Percentiles rank a stretch among this genome's conserved stretches.
These are phyloP conservation scores for Chaetomium globosum DNA, from an alignment of 2,329 filamentous ascomycete genomes.

Conservation along the genomic window DNA sequence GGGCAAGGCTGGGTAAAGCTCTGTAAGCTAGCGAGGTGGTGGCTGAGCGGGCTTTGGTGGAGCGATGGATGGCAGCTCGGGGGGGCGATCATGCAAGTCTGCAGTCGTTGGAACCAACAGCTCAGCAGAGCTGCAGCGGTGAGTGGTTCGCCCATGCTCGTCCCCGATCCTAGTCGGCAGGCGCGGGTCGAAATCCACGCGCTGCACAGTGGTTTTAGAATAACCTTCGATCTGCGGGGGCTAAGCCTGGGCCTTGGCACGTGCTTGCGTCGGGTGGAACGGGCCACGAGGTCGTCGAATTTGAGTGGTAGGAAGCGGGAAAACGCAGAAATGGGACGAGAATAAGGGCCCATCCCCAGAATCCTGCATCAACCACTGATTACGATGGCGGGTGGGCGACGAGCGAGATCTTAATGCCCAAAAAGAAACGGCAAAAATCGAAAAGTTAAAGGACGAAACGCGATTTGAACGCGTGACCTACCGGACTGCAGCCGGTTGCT, in stretches of 20 bases:
- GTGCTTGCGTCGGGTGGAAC: neutral
- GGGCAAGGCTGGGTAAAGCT: neutral
- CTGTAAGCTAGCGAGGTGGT: neutral
- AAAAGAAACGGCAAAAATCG: neutral
- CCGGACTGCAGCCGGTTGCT: conserved; percentile 36
- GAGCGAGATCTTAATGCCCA: too few relatives aligned
- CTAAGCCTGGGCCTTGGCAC: neutral
- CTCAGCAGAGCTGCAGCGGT: conserved; percentile 10
- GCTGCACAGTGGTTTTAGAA: neutral
- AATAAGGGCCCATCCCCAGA: neutral
- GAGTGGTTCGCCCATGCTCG: conserved; percentile 8
- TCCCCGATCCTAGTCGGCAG: neutral
- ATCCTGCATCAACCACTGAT: neutral
- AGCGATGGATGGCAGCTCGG: neutral
- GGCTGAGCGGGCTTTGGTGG: neutral
- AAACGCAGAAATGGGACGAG: neutral
- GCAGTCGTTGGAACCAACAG: conserved; percentile 25
- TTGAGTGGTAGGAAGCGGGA: neutral
- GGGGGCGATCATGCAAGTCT: conserved; percentile 19
- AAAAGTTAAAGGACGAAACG: conserved; percentile 32
- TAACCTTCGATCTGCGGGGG: neutral
- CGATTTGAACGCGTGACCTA: conserved; percentile 36
- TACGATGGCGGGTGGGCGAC: neutral
- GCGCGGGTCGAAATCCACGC: neutral
- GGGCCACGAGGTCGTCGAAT: neutral